Conservation (phyloP, 2,329 filamentous ascomycete species). For the Exophiala oligosperma region DNA sequence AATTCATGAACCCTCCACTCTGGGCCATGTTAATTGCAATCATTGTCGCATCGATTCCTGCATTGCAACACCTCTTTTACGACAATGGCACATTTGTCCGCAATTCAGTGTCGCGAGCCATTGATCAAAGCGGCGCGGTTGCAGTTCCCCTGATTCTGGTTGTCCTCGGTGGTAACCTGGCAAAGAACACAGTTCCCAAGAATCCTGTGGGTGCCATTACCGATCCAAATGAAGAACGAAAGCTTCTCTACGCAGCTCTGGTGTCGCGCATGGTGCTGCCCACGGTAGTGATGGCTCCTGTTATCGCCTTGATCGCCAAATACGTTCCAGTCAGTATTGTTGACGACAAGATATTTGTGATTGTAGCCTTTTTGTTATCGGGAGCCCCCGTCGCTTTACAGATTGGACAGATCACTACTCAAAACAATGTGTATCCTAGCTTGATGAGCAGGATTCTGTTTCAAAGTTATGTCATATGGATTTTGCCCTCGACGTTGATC, state of each 20-base stretch:
- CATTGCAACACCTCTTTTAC: conserved; percentile 83
- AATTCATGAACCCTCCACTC: conserved; percentile 97
- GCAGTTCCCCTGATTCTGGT: conserved; percentile 94
- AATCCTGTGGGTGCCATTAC: conserved; percentile 67
- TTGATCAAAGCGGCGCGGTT: conserved; percentile 82
- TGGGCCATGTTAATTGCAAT: conserved; percentile 97
- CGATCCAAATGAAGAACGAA: conserved; percentile 67
- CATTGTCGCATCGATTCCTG: conserved; percentile 82
- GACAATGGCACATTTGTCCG: conserved; percentile 82
- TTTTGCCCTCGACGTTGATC: conserved; percentile 86
- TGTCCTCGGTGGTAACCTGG: conserved; percentile 90
- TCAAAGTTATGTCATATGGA: conserved; percentile 97
- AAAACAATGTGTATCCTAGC: conserved; percentile 93
- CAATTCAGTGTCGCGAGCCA: conserved; percentile 87
- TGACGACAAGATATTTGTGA: conserved; percentile 95
- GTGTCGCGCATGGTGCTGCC: conserved; percentile 90
- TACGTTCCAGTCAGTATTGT: conserved; percentile 90
- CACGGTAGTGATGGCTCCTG: conserved; percentile 85
- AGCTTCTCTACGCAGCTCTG: conserved; percentile 80
- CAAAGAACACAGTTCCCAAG: conserved; percentile 80
- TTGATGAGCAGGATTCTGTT: conserved; percentile 92
- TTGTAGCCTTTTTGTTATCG: conserved; percentile 94
- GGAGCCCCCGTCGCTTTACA: conserved; percentile 92
- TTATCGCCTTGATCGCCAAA: conserved; percentile 84
- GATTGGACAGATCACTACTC: conserved; percentile 95